These are phyloP conservation scores for Persicaria tinctoria DNA, from an alignment of 148 eudicot species.

Conservation along the genomic window DNA sequence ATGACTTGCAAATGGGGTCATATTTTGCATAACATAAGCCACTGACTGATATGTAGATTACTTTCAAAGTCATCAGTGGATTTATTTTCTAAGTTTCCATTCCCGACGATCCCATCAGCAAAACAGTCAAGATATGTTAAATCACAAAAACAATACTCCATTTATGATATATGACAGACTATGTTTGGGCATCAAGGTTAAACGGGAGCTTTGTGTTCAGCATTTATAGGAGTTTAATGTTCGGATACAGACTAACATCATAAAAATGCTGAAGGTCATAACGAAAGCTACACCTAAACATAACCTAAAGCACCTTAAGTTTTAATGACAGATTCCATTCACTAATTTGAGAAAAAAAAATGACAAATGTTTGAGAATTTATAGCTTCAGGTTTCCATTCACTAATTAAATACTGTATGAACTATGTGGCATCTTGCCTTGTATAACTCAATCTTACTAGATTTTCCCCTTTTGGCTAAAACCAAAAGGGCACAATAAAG, in stretches of 20 bases:
- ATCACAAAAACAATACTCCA: background rate
- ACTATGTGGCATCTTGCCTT: too few relatives aligned
- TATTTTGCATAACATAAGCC: background rate
- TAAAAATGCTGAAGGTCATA: too few relatives aligned
- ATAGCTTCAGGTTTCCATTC: background rate
- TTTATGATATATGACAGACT: too few relatives aligned
- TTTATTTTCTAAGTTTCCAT: background rate
- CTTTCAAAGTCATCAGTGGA: background rate
- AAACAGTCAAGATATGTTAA: background rate
- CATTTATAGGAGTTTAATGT: too few relatives aligned
- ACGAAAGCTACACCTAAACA: too few relatives aligned
- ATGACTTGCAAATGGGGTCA: background rate
- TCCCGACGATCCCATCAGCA: background rate
- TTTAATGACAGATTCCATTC: too few relatives aligned
- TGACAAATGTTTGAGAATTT: background rate
- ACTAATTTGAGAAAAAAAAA: background rate
- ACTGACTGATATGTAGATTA: background rate
- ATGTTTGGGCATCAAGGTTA: too few relatives aligned
- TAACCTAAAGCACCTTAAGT: too few relatives aligned
- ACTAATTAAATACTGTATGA: too few relatives aligned
- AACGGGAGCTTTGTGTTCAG: too few relatives aligned
- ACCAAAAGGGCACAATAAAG: background rate
- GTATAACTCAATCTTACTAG: too few relatives aligned
- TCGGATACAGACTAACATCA: too few relatives aligned
- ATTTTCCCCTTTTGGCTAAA: background rate